Evolutionary conservation across 441 rosid species (phyloP).

Genomic region (Euphorbia celastroides): DNA sequence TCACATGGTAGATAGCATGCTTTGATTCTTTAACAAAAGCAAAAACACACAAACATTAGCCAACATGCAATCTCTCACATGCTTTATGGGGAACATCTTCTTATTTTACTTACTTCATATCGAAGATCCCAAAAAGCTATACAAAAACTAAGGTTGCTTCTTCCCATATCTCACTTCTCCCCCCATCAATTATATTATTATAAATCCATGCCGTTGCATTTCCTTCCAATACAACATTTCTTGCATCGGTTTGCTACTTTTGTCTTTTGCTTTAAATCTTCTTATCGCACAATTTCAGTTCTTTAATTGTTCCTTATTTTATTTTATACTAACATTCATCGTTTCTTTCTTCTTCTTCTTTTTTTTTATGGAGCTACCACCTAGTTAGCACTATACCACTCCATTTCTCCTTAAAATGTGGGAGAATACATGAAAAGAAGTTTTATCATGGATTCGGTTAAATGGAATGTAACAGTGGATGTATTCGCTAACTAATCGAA

Average conservation of each 20-base stretch:
- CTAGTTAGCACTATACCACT: neutral
- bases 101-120: constrained; percentile 24
- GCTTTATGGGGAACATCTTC: constrained; percentile 54
- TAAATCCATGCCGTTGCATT: constrained; percentile 41
- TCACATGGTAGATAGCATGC: constrained; percentile 57
- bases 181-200: neutral
- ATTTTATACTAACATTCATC: neutral
- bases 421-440: too few species aligned
- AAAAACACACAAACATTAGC: constrained; percentile 12
- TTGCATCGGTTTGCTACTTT: constrained; percentile 31
- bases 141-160: constrained; percentile 16
- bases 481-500: too few species aligned
- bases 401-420: neutral
- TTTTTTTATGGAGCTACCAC: neutral
- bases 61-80: constrained; percentile 26
- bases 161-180: constrained; percentile 19
- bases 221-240: constrained; percentile 37
- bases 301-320: constrained; percentile 14
- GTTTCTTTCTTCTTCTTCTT: neutral
- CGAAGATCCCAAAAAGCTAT: constrained; percentile 50
- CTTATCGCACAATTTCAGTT: constrained; percentile 27
- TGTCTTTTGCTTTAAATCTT: constrained; percentile 27
- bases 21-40: constrained; percentile 46
- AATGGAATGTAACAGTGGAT: too few species aligned
- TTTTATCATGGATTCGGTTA: too few species aligned